phyloP scores from a whole-genome alignment of 2,329 filamentous ascomycete species.

The Stachybotrys chartarum region DNA sequence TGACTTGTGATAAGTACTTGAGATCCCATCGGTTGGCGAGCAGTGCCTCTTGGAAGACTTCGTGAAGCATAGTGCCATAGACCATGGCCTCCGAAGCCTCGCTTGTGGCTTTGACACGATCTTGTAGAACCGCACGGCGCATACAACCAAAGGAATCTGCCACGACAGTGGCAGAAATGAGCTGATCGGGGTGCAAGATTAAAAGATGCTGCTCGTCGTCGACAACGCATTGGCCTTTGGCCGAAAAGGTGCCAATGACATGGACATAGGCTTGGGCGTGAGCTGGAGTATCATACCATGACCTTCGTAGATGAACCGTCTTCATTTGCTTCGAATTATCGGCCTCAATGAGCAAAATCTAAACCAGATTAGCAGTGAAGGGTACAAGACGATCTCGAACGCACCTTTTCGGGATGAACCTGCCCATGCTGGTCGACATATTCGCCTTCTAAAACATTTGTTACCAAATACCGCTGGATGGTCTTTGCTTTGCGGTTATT shows the following conservation, averaged over 20 bases:
- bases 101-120: slow-evolving; percentile 86
- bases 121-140: slow-evolving; percentile 85
- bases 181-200: slow-evolving; percentile 88
- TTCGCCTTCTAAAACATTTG: slow-evolving; percentile 61
- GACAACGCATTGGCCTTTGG: slow-evolving; percentile 66
- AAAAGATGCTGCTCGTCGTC: slow-evolving; percentile 79
- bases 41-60: slow-evolving; percentile 88
- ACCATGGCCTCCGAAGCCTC: slow-evolving; percentile 74
- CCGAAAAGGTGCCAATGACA: slow-evolving; percentile 71
- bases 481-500: slow-evolving; percentile 59
- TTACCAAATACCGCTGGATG: slow-evolving; percentile 83
- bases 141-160: slow-evolving; percentile 94
- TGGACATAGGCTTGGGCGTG: slow-evolving; percentile 73
- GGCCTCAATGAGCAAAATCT: slow-evolving; percentile 77
- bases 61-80: slow-evolving; percentile 89
- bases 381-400: background rate
- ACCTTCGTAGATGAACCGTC: slow-evolving; percentile 70
- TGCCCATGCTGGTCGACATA: slow-evolving; percentile 59
- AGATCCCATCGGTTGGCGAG: slow-evolving; percentile 75
- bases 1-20: slow-evolving; percentile 56
- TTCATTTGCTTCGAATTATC: slow-evolving; percentile 61
- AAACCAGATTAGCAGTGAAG: slow-evolving; percentile 10
- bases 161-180: slow-evolving; percentile 90
- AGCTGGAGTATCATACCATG: slow-evolving; percentile 79
- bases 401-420: slow-evolving; percentile 64